A percentile compares a stretch with the other conserved stretches of the same genome.
Conservation (phyloP, 2,329 filamentous ascomycete species). For the Sporothrix dimorphospora region DNA sequence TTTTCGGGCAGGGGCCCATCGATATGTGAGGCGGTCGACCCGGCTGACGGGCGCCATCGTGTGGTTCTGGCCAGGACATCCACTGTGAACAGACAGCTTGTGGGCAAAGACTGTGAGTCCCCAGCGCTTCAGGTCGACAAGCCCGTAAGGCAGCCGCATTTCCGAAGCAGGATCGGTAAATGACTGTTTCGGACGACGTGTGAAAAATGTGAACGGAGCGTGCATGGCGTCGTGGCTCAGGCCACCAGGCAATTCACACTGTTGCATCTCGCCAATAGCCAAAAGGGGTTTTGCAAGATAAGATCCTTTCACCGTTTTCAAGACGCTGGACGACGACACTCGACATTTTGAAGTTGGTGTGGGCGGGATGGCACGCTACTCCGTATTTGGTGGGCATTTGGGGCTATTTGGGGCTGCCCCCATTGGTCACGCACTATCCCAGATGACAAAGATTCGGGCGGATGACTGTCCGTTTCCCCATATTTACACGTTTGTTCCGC, state of each 20-base stretch:
- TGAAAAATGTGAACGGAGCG: background rate
- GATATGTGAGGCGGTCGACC: background rate
- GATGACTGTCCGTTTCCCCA: constrained; percentile 24
- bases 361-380: constrained; percentile 4
- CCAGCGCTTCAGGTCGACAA: background rate
- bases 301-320: constrained; percentile 10
- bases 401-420: background rate
- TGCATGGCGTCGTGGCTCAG: background rate
- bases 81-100: background rate
- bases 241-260: constrained; percentile 2
- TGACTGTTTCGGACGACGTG: background rate
- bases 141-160: background rate
- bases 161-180: background rate
- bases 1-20: background rate
- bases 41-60: background rate
- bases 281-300: background rate
- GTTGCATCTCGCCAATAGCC: background rate
- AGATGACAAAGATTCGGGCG: constrained; percentile 24
- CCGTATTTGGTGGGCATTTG: too few species aligned
- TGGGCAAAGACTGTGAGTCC: background rate
- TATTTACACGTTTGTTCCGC: constrained; percentile 14
- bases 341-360: background rate
- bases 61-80: background rate
- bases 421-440: background rate
- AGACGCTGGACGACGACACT: background rate